phyloP scores from a whole-genome alignment of 2,329 filamentous ascomycete genomes.

The Neopestalotiopsis rosae region DNA sequence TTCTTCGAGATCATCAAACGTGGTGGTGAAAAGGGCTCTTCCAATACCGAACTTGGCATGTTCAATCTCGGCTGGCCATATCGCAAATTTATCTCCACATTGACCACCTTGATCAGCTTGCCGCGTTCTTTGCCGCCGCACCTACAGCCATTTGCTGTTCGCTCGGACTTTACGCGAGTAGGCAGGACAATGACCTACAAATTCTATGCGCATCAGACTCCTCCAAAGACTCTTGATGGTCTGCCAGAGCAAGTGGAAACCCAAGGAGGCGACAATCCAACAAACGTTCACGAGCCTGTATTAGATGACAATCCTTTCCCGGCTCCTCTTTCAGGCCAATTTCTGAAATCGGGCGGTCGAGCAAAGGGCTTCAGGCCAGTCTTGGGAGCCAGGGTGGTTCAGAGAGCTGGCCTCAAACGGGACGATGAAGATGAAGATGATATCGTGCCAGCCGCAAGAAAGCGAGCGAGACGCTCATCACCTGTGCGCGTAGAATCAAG shows the following conservation, averaged over 20 bases:
- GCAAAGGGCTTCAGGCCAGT: background rate
- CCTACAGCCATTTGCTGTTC: constrained; percentile 44
- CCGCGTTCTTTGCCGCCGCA: constrained; percentile 45
- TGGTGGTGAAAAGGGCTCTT: constrained; percentile 34
- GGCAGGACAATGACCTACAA: constrained; percentile 49
- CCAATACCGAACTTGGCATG: constrained; percentile 37
- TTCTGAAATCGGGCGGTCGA: constrained; percentile 1
- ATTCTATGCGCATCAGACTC: constrained; percentile 34
- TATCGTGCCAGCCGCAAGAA: background rate
- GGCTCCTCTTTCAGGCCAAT: background rate
- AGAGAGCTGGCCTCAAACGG: background rate
- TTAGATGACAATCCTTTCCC: background rate
- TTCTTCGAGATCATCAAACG: constrained; percentile 41
- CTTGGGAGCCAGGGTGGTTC: background rate
- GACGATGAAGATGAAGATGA: background rate
- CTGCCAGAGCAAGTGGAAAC: background rate
- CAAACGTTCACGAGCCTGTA: background rate
- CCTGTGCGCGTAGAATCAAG: background rate
- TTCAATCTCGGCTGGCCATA: constrained; percentile 37
- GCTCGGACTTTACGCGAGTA: constrained; percentile 40
- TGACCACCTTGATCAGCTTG: constrained; percentile 37
- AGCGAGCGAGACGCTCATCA: background rate
- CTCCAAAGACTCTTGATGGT: background rate
- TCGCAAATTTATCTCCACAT: constrained; percentile 39
- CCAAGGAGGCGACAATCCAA: background rate